Conservation (phyloP, 2,329 filamentous ascomycete genomes). For the Conoideocrella luteorostrata region DNA sequence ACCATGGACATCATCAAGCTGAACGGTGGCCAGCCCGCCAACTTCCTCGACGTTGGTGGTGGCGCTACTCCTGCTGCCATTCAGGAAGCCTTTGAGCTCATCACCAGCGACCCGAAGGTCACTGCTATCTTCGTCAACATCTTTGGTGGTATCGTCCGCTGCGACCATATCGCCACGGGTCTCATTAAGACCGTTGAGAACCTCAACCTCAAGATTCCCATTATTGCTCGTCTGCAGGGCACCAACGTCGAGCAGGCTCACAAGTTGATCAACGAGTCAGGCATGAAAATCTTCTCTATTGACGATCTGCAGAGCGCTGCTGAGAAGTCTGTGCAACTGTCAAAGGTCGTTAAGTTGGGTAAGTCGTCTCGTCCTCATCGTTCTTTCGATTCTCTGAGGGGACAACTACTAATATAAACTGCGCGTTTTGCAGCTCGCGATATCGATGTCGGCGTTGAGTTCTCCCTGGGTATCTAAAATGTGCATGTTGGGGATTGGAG, state of each 20-base stretch:
- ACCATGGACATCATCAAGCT: slow-evolving; percentile 99
- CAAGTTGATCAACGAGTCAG: slow-evolving; percentile 90
- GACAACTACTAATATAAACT: slow-evolving; percentile 14
- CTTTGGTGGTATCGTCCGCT: slow-evolving; percentile 97
- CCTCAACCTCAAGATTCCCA: slow-evolving; percentile 93
- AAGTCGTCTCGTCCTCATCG: slow-evolving; percentile 31
- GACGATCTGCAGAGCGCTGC: slow-evolving; percentile 95
- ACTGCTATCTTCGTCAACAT: slow-evolving; percentile 99
- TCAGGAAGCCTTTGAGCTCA: slow-evolving; percentile 95
- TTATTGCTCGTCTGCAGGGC: slow-evolving; percentile 94
- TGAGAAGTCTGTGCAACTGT: slow-evolving; percentile 98
- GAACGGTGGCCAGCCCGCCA: slow-evolving; percentile 90
- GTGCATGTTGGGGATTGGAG: slow-evolving; percentile 7
- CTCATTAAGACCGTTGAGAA: slow-evolving; percentile 90
- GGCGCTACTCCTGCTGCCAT: slow-evolving; percentile 96
- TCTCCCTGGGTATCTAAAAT: slow-evolving; percentile 79
- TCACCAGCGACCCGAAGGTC: slow-evolving; percentile 97
- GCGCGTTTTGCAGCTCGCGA: slow-evolving; percentile 61
- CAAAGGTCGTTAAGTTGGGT: slow-evolving; percentile 98
- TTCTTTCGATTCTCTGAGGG: neutral
- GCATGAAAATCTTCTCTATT: slow-evolving; percentile 99
- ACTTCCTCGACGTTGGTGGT: slow-evolving; percentile 98
- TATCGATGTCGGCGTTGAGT: slow-evolving; percentile 95
- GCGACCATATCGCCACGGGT: slow-evolving; percentile 93
- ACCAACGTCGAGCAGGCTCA: slow-evolving; percentile 97